Percentiles rank a stretch among this genome's conserved stretches.
Conservation (phyloP, 1,284 basidiomycete genomes). For the Apiotrichum gamsii region DNA sequence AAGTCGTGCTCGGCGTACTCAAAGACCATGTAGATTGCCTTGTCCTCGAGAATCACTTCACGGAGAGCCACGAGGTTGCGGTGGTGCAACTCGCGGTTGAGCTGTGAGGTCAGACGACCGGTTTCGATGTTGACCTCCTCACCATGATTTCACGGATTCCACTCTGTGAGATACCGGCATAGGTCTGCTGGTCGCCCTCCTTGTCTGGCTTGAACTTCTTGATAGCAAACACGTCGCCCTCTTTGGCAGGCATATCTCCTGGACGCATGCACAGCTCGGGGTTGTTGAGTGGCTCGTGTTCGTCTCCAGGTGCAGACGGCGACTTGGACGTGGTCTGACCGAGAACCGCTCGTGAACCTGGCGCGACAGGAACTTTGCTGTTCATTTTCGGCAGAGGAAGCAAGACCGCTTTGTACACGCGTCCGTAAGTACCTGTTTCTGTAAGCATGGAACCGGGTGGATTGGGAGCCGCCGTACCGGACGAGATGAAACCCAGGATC, state of each 20-base stretch:
- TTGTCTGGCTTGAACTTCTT: slow-evolving; percentile 99
- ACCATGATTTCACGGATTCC: slow-evolving; percentile 94
- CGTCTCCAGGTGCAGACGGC: slow-evolving; percentile 9
- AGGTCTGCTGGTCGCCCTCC: slow-evolving; percentile 85
- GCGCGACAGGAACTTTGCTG: slow-evolving; percentile 17
- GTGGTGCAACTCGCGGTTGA: slow-evolving; percentile 90
- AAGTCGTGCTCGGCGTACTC: slow-evolving; percentile 99
- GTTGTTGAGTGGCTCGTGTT: slow-evolving; percentile 34
- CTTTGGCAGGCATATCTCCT: slow-evolving; percentile 55
- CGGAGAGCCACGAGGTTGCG: slow-evolving; percentile 85
- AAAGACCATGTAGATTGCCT: slow-evolving; percentile 98
- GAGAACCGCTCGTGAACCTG: slow-evolving; percentile 30
- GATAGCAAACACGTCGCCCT: slow-evolving; percentile 74
- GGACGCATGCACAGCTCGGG: slow-evolving; percentile 51
- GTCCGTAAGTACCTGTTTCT: slow-evolving; percentile 79
- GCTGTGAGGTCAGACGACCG: slow-evolving; percentile 50
- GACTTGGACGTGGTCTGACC: slow-evolving; percentile 9
- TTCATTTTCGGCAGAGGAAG: slow-evolving; percentile 29
- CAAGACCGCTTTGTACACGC: slow-evolving; percentile 89
- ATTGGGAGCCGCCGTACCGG: slow-evolving; percentile 41
- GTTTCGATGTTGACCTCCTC: slow-evolving; percentile 35
- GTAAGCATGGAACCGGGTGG: not conserved
- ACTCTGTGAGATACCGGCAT: slow-evolving; percentile 96
- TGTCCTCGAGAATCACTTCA: slow-evolving; percentile 95
- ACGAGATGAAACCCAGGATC: slow-evolving; percentile 95